Evolutionary conservation across 805 yeast species (phyloP), one percentile per base, ranked within the genome.

Genomic region (Suhomyces faveliae): DNA sequence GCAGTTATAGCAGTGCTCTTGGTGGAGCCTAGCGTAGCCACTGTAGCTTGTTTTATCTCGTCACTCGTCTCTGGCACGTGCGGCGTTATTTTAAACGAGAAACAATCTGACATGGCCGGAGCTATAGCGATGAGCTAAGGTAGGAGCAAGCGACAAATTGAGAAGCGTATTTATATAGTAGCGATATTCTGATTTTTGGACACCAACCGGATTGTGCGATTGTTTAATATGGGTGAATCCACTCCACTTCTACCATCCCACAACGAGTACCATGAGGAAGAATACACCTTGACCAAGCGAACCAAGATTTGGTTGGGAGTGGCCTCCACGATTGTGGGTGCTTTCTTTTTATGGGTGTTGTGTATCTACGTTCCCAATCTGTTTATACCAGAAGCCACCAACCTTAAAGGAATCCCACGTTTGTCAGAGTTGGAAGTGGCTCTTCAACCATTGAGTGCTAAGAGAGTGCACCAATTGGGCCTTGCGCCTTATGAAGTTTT

Each of bases 361-460:
- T 59, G 70, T 23, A 45, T 73, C 15, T 56, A 51, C 35, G 55
- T 73, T 20, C 78, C 78, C 1, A 51, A 46, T 27, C 41, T 54
- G 41, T 73, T 62, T 50, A 65, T 72, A 5, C 78, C 78, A 1
- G 58, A 61, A 38, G 55, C 66, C 3, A 58, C 52, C 10, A 56
- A 54, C 3, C 58, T 73, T 23, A 47, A 50, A 0, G 66, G 59
- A 1, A 60, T 73, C 9, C 45, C 47, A 1, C 55, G 62, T 46
- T 57, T 73, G 19, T 45, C 58, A 5, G 59, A 58, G 2, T 47
- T 70, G 40, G 46, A 53, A 4, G 62, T 63, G 7, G 40, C 49
- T 5, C 62, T 71, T 48, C 46, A 38, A 11, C 71, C 76, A 5
- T 52, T 67, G 7, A 37, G 46, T n/a, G 40, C 42, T 13, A 51